Evolutionary conservation across 441 rosid species (phyloP), one percentile per base, ranked within the genome.

Genomic region (Gossypium schwendimanii): DNA sequence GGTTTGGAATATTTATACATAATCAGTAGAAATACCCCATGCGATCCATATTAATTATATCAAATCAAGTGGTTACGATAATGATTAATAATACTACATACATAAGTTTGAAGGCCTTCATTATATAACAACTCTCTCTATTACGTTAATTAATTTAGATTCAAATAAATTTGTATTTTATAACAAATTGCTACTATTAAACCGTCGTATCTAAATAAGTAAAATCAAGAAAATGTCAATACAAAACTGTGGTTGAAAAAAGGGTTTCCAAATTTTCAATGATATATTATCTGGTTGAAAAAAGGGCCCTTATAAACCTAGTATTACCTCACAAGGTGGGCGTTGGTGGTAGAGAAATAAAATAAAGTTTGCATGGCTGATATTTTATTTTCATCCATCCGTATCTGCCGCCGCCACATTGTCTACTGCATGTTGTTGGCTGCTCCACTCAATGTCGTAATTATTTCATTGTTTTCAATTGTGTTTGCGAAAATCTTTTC

Each of bases 351-450:
- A 28, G 50, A 54, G 72, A 69, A 26, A 3, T 15, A 44, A 31
- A 58, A 36, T 36, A 71, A 33, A 33, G 63, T 61, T 8, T 69
- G 74, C 60, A 67, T 69, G 80, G 67, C 47, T 54, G 62, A 54
- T 69, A 69, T 62, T 36, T 36, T 62, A 21, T 18, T 45, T 26
- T 10, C 33, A 26, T 55, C 60, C 60, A 20, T 54, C 5, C 28
- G 10, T 9, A 21, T 20, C 11, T 57, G 10, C 26, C 11, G 17
- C 58, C 17, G 12, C 21, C 62, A 33, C 67, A 18, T 41, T 39
- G 28, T 26, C 52, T 2, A 3, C n/a, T n/a, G n/a, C 58, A 41
- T 1, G 64, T 11, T 7, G 39, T n/a, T 7, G 39, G 66, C 9
- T 24, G 54, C 36, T 57, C 57, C 31, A 47, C 33, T 11, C 63